Conservation (phyloP, 2,329 filamentous ascomycete species). For the Aspergillus sergii region DNA sequence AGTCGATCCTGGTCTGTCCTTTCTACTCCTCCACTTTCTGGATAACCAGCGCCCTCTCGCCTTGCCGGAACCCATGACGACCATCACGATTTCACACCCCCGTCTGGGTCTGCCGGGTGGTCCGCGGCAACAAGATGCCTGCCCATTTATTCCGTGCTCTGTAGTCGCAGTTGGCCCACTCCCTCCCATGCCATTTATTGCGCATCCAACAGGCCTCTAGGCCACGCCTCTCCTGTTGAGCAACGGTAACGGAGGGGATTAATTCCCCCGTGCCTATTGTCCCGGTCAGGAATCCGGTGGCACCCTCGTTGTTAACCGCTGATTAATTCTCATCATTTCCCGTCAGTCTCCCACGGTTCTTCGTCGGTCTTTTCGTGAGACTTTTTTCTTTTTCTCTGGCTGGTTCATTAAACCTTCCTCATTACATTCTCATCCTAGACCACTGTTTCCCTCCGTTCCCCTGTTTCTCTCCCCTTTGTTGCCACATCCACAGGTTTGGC, state of each 20-base stretch:
- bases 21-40: not conserved
- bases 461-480: not conserved
- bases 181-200: conserved; percentile 3
- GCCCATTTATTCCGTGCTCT: conserved; percentile 7
- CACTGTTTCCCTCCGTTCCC: not conserved
- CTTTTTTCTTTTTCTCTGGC: not conserved
- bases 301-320: not conserved
- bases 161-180: conserved; percentile 2
- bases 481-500: not conserved
- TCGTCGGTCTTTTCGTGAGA: not conserved
- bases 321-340: conserved; percentile 4
- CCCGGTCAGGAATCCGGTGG: not conserved
- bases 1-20: not conserved
- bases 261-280: not conserved
- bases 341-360: not conserved
- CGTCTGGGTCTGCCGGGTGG: not conserved
- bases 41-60: not conserved
- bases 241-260: conserved; percentile 1
- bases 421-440: not conserved
- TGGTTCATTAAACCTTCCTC: not conserved
- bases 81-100: not conserved
- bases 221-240: not conserved
- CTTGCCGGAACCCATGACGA: not conserved
- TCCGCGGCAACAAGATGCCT: not conserved
- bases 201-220: not conserved